These are phyloP conservation scores for Trametes hirsuta DNA, from an alignment of 1,284 basidiomycete genomes.

Conservation along the genomic window DNA sequence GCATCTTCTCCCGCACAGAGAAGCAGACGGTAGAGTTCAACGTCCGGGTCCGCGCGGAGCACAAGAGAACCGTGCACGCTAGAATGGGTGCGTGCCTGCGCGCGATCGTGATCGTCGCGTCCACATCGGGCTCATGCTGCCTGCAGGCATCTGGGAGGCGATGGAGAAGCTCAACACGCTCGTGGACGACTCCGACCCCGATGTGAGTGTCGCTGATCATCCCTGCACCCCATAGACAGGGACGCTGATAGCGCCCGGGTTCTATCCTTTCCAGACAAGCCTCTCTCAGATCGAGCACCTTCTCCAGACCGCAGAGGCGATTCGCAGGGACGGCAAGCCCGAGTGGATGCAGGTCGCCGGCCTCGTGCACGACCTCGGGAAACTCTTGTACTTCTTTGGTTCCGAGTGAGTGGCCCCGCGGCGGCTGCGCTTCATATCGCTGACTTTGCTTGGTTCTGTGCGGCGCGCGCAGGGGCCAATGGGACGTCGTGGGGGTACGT, in stretches of 20 bases:
- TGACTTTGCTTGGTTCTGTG: not conserved
- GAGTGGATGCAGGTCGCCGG: constrained; percentile 92
- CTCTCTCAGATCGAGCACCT: constrained; percentile 90
- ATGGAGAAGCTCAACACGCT: constrained; percentile 90
- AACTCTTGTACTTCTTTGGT: constrained; percentile 81
- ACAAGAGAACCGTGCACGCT: constrained; percentile 64
- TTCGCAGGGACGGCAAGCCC: constrained; percentile 86
- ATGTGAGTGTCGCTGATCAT: constrained; percentile 49
- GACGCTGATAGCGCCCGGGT: constrained; percentile 7
- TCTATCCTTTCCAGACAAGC: constrained; percentile 52
- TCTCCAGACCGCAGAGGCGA: constrained; percentile 91
- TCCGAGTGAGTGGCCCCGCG: constrained; percentile 49
- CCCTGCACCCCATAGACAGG: not conserved
- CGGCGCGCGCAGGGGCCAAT: constrained; percentile 63
- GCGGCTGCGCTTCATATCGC: constrained; percentile 1
- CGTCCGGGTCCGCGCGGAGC: constrained; percentile 72
- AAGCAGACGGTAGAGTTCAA: constrained; percentile 91
- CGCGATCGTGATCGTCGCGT: constrained; percentile 1
- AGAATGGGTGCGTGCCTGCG: constrained; percentile 54
- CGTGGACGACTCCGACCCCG: constrained; percentile 88
- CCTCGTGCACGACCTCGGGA: constrained; percentile 87
- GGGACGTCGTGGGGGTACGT: constrained; percentile 88
- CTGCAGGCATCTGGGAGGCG: constrained; percentile 77
- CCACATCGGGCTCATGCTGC: constrained; percentile 2
- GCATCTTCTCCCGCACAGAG: constrained; percentile 43